Evolutionary conservation across 108 stramenopile species (phyloP), one percentile per base, ranked within the genome.

Genomic region (Skeletonema potamos): DNA sequence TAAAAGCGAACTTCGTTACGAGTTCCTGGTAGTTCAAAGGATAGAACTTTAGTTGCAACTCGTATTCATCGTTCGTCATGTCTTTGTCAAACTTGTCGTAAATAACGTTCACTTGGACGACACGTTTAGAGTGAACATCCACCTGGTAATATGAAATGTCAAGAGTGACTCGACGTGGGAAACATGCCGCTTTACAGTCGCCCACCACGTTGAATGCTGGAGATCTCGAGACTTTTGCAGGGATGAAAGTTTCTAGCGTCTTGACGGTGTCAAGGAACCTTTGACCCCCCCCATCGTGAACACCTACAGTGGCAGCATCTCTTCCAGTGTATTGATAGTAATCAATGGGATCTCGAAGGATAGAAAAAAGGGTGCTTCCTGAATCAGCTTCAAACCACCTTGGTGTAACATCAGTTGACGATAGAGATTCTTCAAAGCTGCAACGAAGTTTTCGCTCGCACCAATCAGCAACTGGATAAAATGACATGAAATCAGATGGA

Each of bases 21-120:
- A 96, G 87, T 17, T 92, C 89, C 64, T 88, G 74, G 76, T 89
- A 96, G 62, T 87, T 85, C 56, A 96, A 84, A 9, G 92, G 76
- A 41, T 82, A 78, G 67, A 85, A 92, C 46, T 67, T 76, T 7
- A 90, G 34, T 15, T 59, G 70, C 13, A 95, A 32, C 27, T 76
- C 82, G 64, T 92, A 95, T 36, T 57, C 77, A 32, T 74, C 77
- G 46, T 76, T 62, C 8, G 70, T 56, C 26, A 73, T 13, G 58
- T 93, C 84, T 64, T 76, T 73, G 70, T 96, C 92, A 59, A 91
- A 94, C 63, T 89, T 83, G 17, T 87, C 87, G 33, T 85, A 78
- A 27, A 77, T 20, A 4, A 94, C 56, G 12, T 69, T 60, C 0
- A 75, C 79, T 62, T 72, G 66, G 4, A 96, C 82, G 41, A 96